These are phyloP conservation scores for Rhytidiadelphus loreus DNA, from an alignment of 225 moss, liverwort and hornwort genomes.

Conservation along the genomic window DNA sequence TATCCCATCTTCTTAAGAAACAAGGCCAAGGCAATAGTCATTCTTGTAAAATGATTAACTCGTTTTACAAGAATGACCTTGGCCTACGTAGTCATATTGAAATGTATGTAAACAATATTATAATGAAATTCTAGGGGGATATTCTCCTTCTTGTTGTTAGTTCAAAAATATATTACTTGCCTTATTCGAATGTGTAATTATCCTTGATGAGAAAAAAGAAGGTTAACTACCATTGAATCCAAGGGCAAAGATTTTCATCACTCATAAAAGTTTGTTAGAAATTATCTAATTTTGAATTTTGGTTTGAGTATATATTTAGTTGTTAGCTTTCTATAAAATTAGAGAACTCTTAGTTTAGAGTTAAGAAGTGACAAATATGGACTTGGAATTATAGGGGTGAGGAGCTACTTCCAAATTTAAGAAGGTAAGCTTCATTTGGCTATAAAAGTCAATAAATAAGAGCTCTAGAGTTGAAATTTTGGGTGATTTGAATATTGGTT, in stretches of 20 bases:
- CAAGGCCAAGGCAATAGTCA: not conserved
- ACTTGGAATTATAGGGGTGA: no score
- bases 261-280: not conserved
- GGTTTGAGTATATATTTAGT: no score
- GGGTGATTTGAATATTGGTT: no score
- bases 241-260: fast-evolving
- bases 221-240: not conserved
- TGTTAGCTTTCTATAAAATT: no score
- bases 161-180: not conserved
- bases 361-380: no score
- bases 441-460: no score
- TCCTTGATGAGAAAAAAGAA: not conserved
- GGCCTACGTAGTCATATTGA: no score
- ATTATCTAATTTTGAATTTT: not conserved
- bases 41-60: not conserved
- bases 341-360: no score
- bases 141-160: not conserved
- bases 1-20: not conserved
- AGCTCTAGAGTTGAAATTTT: no score
- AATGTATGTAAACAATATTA: not conserved
- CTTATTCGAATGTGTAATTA: not conserved
- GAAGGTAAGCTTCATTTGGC: no score
- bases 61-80: no score
- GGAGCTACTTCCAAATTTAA: no score
- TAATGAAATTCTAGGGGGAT: not conserved